A percentile compares a stretch with the other conserved stretches of the same genome.
These are phyloP conservation scores for Hypoxylon rubiginosum DNA, from an alignment of 2,329 filamentous ascomycete genomes.

Conservation along the genomic window DNA sequence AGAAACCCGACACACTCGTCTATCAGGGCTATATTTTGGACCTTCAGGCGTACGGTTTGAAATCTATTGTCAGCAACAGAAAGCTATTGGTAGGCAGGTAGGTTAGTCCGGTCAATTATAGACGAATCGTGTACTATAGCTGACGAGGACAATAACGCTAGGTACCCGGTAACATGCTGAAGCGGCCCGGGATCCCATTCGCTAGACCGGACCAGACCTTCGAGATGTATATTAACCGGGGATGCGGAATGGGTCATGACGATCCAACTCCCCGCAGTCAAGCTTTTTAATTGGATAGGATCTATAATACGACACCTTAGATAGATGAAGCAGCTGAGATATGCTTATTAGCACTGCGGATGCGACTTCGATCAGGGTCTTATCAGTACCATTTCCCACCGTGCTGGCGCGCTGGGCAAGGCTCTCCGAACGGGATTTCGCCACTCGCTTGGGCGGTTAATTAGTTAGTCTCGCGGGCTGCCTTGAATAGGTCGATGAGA, in stretches of 20 bases:
- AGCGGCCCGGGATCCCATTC: not conserved
- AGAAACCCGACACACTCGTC: not conserved
- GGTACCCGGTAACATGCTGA: not conserved
- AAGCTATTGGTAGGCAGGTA: not conserved
- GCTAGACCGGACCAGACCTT: not conserved
- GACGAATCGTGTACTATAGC: not conserved
- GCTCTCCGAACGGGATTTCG: not conserved
- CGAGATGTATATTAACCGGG: not conserved
- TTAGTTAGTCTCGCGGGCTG: not conserved
- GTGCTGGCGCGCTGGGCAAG: not conserved
- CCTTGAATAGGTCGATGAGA: not conserved
- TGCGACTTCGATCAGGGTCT: not conserved
- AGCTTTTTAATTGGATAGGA: not conserved
- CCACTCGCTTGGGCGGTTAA: conserved; percentile 10
- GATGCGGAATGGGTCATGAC: not conserved
- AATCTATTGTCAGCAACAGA: not conserved
- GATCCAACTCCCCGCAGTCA: not conserved
- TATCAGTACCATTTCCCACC: not conserved
- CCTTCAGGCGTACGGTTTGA: not conserved
- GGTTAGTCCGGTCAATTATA: not conserved
- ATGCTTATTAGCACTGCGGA: not conserved
- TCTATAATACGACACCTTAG: not conserved
- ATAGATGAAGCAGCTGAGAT: not conserved
- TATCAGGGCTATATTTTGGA: not conserved
- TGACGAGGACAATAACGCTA: not conserved